Evolutionary conservation across 1,284 basidiomycete species (phyloP).

Genomic region (Ganoderma boninense): DNA sequence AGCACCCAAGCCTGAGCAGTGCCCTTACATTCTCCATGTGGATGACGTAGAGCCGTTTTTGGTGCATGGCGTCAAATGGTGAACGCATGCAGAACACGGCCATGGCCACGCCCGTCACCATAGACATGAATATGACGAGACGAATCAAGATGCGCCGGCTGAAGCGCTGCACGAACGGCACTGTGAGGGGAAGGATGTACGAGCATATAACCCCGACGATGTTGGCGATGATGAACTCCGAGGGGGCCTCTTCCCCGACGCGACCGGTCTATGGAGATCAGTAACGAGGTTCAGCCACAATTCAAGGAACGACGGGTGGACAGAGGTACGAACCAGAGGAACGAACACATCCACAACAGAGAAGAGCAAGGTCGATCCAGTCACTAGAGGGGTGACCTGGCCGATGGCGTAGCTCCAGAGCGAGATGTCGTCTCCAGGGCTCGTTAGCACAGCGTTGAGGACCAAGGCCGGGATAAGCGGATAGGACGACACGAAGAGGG

Average conservation of each 20-base stretch:
- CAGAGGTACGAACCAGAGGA: constrained; percentile 71
- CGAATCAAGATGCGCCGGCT: constrained; percentile 56
- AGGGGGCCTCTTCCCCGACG: constrained; percentile 80
- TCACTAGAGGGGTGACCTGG: constrained; percentile 66
- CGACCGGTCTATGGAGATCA: constrained; percentile 66
- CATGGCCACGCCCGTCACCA: constrained; percentile 60
- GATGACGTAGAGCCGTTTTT: constrained; percentile 87
- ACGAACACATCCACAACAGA: constrained; percentile 91
- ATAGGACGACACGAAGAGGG: constrained; percentile 67
- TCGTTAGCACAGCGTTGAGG: constrained; percentile 56
- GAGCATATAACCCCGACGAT: constrained; percentile 70
- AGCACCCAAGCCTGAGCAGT: constrained; percentile 4
- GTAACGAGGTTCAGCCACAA: constrained; percentile 2
- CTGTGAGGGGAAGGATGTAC: constrained; percentile 68
- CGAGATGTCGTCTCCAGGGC: constrained; percentile 49
- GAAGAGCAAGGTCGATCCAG: constrained; percentile 76
- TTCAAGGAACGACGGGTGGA: constrained; percentile 2
- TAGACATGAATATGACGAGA: constrained; percentile 55
- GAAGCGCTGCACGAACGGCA: constrained; percentile 84
- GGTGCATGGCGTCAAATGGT: constrained; percentile 88
- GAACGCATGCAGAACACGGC: constrained; percentile 68
- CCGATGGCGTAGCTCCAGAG: constrained; percentile 75
- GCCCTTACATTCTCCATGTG: constrained; percentile 86
- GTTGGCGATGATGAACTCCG: constrained; percentile 90
- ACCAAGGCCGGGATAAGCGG: constrained; percentile 63